Percentiles rank a stretch among this genome's conserved stretches.
phyloP scores from a whole-genome alignment of 345 rosid genomes.

The Citrus maxima region DNA sequence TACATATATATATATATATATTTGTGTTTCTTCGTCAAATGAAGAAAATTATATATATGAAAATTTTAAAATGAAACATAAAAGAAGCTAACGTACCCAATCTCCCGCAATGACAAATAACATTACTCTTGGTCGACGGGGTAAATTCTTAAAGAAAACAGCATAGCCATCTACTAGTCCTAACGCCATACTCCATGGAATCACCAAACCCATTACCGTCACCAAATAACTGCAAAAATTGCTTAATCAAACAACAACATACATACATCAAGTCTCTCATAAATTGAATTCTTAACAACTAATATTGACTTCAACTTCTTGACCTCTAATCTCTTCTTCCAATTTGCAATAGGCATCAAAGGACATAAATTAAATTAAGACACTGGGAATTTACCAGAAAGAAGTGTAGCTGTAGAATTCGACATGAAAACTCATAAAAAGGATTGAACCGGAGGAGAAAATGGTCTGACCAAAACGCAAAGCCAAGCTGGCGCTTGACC shows the following conservation, averaged over 20 bases:
- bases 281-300: too few relatives aligned
- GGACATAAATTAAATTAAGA: too few relatives aligned
- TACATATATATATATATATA: too few relatives aligned
- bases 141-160: conserved; percentile 34
- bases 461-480: conserved; percentile 54
- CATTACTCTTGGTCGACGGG: conserved; percentile 41
- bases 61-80: background rate
- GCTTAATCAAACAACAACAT: too few relatives aligned
- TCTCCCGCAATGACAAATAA: conserved; percentile 51
- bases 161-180: conserved; percentile 58
- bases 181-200: conserved; percentile 60
- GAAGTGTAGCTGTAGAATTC: conserved; percentile 58
- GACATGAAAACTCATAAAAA: conserved; percentile 50
- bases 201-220: conserved; percentile 62
- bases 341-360: background rate
- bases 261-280: too few relatives aligned
- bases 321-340: background rate
- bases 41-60: background rate
- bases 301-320: background rate
- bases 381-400: conserved; percentile 40
- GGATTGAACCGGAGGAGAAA: conserved; percentile 54
- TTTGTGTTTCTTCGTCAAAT: background rate
- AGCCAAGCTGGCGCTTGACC: conserved; percentile 55
- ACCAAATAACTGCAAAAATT: conserved; percentile 52
- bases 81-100: conserved; percentile 33